phyloP scores from a whole-genome alignment of 108 stramenopile species.

The Aurantiochytrium sp. region DNA sequence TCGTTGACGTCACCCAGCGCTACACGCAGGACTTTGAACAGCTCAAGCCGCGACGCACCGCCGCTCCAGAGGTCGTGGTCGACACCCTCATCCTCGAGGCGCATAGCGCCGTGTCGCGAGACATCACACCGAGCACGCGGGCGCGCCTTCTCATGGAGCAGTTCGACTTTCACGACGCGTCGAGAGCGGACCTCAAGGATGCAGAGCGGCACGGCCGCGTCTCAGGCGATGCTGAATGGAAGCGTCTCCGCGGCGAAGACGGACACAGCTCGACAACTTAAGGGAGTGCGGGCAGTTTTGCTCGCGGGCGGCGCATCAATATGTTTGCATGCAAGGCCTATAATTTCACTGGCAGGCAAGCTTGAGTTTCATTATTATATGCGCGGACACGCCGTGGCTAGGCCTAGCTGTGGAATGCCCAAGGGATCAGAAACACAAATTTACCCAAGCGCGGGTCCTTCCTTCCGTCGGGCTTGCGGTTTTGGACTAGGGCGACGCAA shows the following conservation, averaged over 20 bases:
- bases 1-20: conserved; percentile 82
- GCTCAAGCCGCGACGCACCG: not conserved
- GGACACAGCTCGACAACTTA: not conserved
- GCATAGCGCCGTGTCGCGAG: not conserved
- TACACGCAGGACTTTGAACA: conserved; percentile 57
- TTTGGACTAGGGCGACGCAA: too few relatives aligned
- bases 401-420: too few relatives aligned
- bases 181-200: not conserved
- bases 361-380: too few relatives aligned
- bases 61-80: not conserved
- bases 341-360: too few relatives aligned
- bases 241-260: conserved; percentile 27
- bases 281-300: too few relatives aligned
- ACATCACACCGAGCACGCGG: not conserved
- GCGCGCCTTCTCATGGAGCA: not conserved
- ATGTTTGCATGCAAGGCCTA: too few relatives aligned
- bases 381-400: too few relatives aligned
- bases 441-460: too few relatives aligned
- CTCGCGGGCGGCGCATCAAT: too few relatives aligned
- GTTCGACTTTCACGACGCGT: not conserved
- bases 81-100: not conserved
- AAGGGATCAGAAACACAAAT: too few relatives aligned
- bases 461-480: too few relatives aligned
- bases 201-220: conserved; percentile 28
- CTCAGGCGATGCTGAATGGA: conserved; percentile 35